Evolutionary conservation across 257 asterid species (phyloP).

Genomic region (Verbena officinalis): DNA sequence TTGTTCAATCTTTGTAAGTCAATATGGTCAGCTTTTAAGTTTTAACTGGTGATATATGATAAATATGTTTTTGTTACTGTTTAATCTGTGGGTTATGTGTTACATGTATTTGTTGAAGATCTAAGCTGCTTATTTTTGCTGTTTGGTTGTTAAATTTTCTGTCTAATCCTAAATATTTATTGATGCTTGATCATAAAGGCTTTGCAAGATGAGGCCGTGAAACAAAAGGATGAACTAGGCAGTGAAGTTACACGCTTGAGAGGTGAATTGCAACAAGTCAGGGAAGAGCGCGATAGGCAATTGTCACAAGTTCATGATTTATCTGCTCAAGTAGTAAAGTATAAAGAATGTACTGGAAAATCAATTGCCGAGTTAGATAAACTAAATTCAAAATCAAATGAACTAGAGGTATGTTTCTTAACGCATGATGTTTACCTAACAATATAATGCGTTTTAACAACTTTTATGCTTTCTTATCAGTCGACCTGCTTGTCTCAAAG

Average conservation of each 20-base stretch:
- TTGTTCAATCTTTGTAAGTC: conserved; percentile 8
- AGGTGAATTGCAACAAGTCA: conserved; percentile 73
- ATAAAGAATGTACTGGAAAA: conserved; percentile 65
- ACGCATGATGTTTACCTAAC: not conserved
- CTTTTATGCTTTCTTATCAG: conserved; percentile 41
- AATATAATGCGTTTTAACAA: conserved; percentile 4
- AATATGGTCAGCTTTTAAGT: conserved; percentile 7
- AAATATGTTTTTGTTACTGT: not conserved
- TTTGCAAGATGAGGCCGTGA: conserved; percentile 71
- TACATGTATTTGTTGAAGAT: not conserved
- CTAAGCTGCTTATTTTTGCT: not conserved
- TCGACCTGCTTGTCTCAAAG: conserved; percentile 65
- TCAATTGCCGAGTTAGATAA: conserved; percentile 54
- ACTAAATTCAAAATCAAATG: conserved; percentile 50
- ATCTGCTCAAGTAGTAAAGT: conserved; percentile 56
- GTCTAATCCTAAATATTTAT: not conserved
- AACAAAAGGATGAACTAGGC: conserved; percentile 72
- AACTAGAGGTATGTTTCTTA: conserved; percentile 62
- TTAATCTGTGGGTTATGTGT: not conserved
- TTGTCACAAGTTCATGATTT: conserved; percentile 56
- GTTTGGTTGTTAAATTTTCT: not conserved
- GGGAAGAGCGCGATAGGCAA: conserved; percentile 86
- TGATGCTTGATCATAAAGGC: conserved; percentile 40
- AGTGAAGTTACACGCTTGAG: conserved; percentile 74
- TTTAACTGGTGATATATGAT: not conserved